Conservation (phyloP, 306 rosid genomes). For the Quercus suber region DNA sequence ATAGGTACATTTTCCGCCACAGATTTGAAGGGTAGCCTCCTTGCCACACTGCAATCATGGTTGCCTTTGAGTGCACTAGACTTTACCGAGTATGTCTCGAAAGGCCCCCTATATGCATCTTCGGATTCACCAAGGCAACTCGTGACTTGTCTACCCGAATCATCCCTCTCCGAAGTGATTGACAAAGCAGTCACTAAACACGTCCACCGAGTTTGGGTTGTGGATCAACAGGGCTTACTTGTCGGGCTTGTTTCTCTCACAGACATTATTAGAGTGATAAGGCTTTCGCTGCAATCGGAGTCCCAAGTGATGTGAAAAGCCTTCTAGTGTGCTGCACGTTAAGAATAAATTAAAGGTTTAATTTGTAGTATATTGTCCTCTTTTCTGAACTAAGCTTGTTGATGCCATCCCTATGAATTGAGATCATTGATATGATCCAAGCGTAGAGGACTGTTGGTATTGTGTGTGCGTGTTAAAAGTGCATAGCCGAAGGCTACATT, state of each 20-base stretch:
- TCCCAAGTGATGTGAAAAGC: not conserved
- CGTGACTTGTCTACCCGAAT: conserved; percentile 51
- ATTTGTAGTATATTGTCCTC: too few species aligned
- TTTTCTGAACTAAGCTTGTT: too few species aligned
- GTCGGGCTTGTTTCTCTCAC: conserved; percentile 68
- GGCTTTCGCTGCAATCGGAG: conserved; percentile 40
- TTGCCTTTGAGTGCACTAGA: conserved; percentile 54
- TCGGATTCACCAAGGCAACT: conserved; percentile 37
- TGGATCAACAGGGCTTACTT: conserved; percentile 67
- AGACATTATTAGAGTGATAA: conserved; percentile 59
- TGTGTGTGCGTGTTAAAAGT: too few species aligned
- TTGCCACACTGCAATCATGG: conserved; percentile 73
- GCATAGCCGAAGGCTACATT: too few species aligned
- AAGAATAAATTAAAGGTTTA: too few species aligned
- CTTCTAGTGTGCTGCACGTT: not conserved
- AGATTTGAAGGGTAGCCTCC: conserved; percentile 67
- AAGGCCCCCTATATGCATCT: conserved; percentile 31
- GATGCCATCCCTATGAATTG: too few species aligned
- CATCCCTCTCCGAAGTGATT: conserved; percentile 47
- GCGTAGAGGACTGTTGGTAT: too few species aligned
- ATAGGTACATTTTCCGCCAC: conserved; percentile 77
- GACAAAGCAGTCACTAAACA: conserved; percentile 57
- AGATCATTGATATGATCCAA: too few species aligned
- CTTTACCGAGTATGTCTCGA: conserved; percentile 44
- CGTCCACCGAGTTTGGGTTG: conserved; percentile 88